Percentiles rank a stretch among this genome's conserved stretches.
Conservation (phyloP, 306 rosid genomes). For the Trifolium subterraneum region DNA sequence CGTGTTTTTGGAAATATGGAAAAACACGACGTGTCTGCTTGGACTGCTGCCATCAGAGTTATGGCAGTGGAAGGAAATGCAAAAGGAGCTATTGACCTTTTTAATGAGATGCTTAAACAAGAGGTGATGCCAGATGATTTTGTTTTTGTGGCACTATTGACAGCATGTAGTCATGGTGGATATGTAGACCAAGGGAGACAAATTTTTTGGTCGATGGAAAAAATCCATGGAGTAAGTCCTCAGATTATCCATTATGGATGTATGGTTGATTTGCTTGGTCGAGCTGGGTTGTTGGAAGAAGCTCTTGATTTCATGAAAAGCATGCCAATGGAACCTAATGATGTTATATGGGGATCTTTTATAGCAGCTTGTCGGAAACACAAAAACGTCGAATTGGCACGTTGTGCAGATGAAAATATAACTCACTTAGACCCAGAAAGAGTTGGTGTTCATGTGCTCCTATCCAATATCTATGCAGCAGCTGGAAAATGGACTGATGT, state of each 20-base stretch:
- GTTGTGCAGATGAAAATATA: constrained; percentile 60
- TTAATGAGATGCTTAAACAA: constrained; percentile 62
- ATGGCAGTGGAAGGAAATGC: constrained; percentile 80
- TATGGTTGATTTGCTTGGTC: constrained; percentile 81
- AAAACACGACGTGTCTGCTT: constrained; percentile 66
- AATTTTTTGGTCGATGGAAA: constrained; percentile 64
- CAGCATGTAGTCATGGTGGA: constrained; percentile 79
- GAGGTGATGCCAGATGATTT: constrained; percentile 67
- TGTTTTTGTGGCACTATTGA: constrained; percentile 71
- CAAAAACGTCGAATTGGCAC: constrained; percentile 62
- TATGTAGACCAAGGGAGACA: constrained; percentile 63
- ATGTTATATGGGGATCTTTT: constrained; percentile 79
- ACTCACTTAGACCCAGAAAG: constrained; percentile 56
- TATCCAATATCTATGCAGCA: constrained; percentile 79
- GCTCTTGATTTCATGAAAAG: constrained; percentile 64
- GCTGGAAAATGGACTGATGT: constrained; percentile 82
- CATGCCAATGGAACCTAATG: constrained; percentile 82
- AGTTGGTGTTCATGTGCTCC: constrained; percentile 64
- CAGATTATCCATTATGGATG: constrained; percentile 78
- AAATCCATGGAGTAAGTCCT: constrained; percentile 54
- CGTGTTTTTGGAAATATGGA: constrained; percentile 60
- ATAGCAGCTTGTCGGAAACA: constrained; percentile 77
- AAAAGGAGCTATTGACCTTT: constrained; percentile 61
- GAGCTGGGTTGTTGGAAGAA: constrained; percentile 70
- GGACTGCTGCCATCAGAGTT: constrained; percentile 86